Conservation (phyloP, 768 basidiomycete genomes). For the Coprinopsis marcescibilis region DNA sequence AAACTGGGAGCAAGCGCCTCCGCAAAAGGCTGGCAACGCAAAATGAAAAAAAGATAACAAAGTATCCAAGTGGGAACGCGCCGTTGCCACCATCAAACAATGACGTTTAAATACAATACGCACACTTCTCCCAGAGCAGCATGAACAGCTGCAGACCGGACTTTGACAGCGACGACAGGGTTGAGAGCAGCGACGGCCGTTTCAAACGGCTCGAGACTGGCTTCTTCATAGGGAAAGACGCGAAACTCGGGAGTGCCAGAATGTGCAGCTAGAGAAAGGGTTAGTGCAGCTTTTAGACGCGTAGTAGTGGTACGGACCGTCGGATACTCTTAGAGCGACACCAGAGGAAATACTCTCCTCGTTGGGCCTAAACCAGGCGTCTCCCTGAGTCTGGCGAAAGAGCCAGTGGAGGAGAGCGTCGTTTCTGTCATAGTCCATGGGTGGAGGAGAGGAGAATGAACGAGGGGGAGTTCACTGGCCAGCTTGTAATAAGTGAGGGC, state of each 20-base stretch:
- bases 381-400: conserved; percentile 73
- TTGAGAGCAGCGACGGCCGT: conserved; percentile 64
- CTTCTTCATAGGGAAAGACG: conserved; percentile 80
- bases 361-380: conserved; percentile 79
- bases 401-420: conserved; percentile 78
- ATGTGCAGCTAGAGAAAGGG: conserved; percentile 11
- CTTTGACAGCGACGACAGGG: conserved; percentile 77
- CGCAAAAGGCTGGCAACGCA: too few species aligned
- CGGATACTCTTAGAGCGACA: conserved; percentile 52
- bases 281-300: background rate
- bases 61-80: too few species aligned
- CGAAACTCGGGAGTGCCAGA: conserved; percentile 47
- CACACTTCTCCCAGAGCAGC: conserved; percentile 68
- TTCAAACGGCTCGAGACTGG: conserved; percentile 69
- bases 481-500: background rate
- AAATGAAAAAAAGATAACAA: too few species aligned
- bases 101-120: conserved; percentile 19
- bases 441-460: conserved; percentile 8
- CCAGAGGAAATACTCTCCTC: conserved; percentile 70
- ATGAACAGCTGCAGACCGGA: conserved; percentile 73
- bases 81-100: background rate
- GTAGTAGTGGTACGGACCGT: conserved; percentile 28
- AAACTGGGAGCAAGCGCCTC: too few species aligned
- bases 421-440: conserved; percentile 73
- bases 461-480: conserved; percentile 10